phyloP scores from a whole-genome alignment of 2,329 filamentous ascomycete species.

The Hypoxylon sp. region DNA sequence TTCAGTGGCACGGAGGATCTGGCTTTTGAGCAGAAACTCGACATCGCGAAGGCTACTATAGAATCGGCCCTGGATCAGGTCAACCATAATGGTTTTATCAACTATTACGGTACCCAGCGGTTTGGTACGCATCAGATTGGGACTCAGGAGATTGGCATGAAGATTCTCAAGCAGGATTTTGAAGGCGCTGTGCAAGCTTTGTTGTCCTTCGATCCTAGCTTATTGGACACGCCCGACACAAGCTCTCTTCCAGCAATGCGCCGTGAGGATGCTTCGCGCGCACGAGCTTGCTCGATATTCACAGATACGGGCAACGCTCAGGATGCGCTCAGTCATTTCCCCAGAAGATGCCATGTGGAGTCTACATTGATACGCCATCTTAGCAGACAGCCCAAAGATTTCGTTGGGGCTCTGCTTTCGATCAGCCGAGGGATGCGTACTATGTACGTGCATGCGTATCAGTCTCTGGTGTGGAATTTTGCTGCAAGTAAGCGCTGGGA shows the following conservation, averaged over 20 bases:
- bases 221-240: conserved; percentile 64
- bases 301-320: conserved; percentile 67
- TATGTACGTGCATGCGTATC: conserved; percentile 98
- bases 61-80: conserved; percentile 74
- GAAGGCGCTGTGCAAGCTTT: conserved; percentile 83
- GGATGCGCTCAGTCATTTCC: conserved; percentile 75
- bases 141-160: conserved; percentile 85
- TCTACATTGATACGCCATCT: conserved; percentile 82
- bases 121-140: conserved; percentile 90
- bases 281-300: conserved; percentile 82
- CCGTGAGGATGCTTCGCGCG: conserved; percentile 82
- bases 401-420: conserved; percentile 80
- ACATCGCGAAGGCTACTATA: conserved; percentile 62
- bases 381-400: conserved; percentile 70
- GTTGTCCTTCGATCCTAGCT: conserved; percentile 75
- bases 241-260: conserved; percentile 64
- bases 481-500: conserved; percentile 85
- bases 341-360: conserved; percentile 86
- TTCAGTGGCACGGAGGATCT: conserved; percentile 62
- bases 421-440: conserved; percentile 85
- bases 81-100: conserved; percentile 84
- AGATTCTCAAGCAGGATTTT: conserved; percentile 85
- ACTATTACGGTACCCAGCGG: conserved; percentile 97
- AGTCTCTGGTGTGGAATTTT: conserved; percentile 94
- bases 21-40: conserved; percentile 61